Conservation (phyloP, 1,284 basidiomycete genomes). For the Cutaneotrichosporon mucoides region DNA sequence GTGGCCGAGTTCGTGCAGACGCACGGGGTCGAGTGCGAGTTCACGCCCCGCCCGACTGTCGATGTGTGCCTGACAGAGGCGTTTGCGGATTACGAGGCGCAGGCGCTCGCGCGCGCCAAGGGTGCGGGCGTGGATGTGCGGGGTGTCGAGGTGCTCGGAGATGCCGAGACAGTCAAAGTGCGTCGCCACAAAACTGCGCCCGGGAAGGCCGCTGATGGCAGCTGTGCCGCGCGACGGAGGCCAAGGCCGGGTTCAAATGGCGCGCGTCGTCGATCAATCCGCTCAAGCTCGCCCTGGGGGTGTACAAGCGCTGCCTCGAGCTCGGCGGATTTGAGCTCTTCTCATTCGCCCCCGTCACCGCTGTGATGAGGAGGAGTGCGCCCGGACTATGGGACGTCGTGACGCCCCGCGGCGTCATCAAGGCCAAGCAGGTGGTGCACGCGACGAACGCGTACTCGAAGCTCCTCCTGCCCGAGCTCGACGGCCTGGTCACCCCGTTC, state of each 20-base stretch:
- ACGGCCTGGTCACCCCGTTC: constrained; percentile 20
- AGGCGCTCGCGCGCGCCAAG: constrained; percentile 18
- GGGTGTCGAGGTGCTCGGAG: constrained; percentile 16
- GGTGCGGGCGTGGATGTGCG: constrained; percentile 22
- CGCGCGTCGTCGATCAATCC: constrained; percentile 38
- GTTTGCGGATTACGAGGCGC: constrained; percentile 27
- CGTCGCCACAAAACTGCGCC: background rate
- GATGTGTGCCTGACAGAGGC: constrained; percentile 34
- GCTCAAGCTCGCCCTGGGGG: constrained; percentile 31
- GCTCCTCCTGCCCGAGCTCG: constrained; percentile 24
- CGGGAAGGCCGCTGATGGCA: background rate
- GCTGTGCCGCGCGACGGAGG: constrained; percentile 20
- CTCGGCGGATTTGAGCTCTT: constrained; percentile 28
- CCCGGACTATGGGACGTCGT: constrained; percentile 23
- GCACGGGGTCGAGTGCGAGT: constrained; percentile 36
- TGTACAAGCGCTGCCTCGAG: constrained; percentile 21
- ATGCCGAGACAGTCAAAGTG: constrained; percentile 18
- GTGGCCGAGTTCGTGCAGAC: constrained; percentile 26
- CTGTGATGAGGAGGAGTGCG: constrained; percentile 20
- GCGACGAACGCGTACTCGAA: constrained; percentile 35
- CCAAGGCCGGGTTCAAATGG: constrained; percentile 27
- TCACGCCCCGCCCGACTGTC: constrained; percentile 29
- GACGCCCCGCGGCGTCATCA: constrained; percentile 30
- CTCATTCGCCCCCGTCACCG: constrained; percentile 11
- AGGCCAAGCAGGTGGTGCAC: constrained; percentile 25